These are phyloP conservation scores for Leccinum holopus DNA, from an alignment of 1,284 basidiomycete species.

Conservation along the genomic window DNA sequence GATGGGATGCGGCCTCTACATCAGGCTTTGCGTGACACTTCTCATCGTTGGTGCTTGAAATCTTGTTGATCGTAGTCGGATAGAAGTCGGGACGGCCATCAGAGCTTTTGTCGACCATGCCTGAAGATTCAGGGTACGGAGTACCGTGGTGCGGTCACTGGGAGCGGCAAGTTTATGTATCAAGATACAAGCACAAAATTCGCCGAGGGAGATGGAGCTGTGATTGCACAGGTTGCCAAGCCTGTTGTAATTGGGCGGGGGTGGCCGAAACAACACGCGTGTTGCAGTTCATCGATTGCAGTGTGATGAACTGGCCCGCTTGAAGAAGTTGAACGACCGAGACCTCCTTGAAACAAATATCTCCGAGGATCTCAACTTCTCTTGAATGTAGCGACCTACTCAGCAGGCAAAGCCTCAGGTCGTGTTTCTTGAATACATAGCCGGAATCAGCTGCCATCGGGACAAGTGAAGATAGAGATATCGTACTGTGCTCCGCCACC, in stretches of 20 bases:
- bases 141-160: neutral
- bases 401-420: neutral
- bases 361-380: neutral
- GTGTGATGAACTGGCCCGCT: neutral
- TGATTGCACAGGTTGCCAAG: neutral
- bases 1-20: constrained; percentile 31
- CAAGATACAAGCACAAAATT: neutral
- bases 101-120: constrained; percentile 6
- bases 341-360: neutral
- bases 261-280: neutral
- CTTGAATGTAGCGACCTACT: neutral
- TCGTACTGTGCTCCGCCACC: neutral
- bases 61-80: neutral
- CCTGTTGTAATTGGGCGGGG: neutral
- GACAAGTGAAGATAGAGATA: neutral
- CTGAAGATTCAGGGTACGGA: neutral
- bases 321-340: neutral
- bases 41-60: constrained; percentile 27
- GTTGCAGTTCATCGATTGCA: neutral
- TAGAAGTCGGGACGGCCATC: neutral
- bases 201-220: neutral
- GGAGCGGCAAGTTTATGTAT: neutral
- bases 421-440: neutral
- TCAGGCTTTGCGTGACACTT: constrained; percentile 34
- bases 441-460: neutral